Evolutionary conservation across 176 grass and related monocot species (phyloP), one percentile per base, ranked within the genome.

Genomic region (Puccinellia tenuiflora): DNA sequence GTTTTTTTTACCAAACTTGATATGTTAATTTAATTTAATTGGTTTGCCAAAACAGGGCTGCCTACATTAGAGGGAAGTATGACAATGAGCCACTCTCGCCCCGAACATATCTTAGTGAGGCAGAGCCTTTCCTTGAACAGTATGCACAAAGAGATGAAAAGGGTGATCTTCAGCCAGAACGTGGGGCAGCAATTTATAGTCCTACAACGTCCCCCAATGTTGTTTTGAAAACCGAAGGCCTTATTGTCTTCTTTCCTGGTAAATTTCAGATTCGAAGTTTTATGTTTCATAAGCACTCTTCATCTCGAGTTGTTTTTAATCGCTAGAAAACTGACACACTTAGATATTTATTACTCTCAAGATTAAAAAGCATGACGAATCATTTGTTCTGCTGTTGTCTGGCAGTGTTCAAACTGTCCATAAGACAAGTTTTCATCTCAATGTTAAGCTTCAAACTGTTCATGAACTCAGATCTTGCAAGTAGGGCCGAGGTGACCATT

Each of bases 71-170:
- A 78, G 90, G 86, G 37, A 98, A 94, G 75, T 98, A 77, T 68
- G 90, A 76, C 61, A 88, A 81, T 61, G 91, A 91, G 68, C 79
- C 81, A 56, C 89, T 90, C 4, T 93, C 79, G 59, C 86, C 88
- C 34, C 89, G 84, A 16, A 93, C 43, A 20, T 98, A 94, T 76
- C 92, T 98, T 65, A 90, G 75, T 88, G 92, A 98, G 81, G 95
- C 95, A 45, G 95, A 98, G 75, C 95, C 90, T 84, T 98, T 98
- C 84, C 87, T 98, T 78, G 95, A 98, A 86, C 86, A 83, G 59
- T 94, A 98, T 45, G 95, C 55, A 59, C 22, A 22, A 2, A n/a
- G 52, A 54, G 7, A n/a, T 54, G 21, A 54, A 54, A 21, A 54
- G 20, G 21, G 14, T 54, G 17, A 54, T 54, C 20, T 54, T n/a